Evolutionary conservation across 2,329 filamentous ascomycete species (phyloP).

Genomic region (Tolypocladium cylindrosporum): DNA sequence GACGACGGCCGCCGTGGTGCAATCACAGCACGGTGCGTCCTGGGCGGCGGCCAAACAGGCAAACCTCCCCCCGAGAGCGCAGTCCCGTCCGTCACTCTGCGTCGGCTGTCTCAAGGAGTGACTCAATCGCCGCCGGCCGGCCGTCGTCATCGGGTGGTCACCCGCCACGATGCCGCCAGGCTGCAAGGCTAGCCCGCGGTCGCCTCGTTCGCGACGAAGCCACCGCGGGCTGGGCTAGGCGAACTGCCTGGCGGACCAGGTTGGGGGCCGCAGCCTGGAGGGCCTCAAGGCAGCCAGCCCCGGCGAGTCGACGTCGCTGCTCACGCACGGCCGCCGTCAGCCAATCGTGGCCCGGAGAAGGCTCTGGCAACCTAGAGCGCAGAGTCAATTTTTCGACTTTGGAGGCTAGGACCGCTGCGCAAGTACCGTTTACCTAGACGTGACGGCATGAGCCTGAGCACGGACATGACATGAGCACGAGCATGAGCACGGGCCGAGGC

Average conservation of each 20-base stretch:
- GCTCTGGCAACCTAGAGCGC: not conserved
- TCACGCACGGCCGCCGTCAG: not conserved
- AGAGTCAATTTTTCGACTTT: not conserved
- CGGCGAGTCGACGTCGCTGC: not conserved
- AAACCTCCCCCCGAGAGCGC: not conserved
- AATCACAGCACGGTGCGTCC: not conserved
- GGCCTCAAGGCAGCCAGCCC: not conserved
- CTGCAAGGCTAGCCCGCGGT: not conserved
- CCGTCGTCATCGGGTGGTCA: not conserved
- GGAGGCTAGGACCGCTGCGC: not conserved
- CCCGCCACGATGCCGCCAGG: not conserved
- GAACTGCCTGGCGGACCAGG: slow-evolving; percentile 1
- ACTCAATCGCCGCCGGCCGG: not conserved
- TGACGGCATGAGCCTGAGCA: too few species aligned
- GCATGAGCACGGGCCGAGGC: not conserved
- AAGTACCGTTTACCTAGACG: not conserved
- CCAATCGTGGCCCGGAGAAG: not conserved
- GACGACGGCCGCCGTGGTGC: not conserved
- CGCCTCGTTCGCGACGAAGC: not conserved
- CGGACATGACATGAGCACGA: too few species aligned
- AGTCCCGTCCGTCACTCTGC: not conserved
- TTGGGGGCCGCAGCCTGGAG: not conserved
- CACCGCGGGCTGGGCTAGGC: not conserved
- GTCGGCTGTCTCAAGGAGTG: not conserved
- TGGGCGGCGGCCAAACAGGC: not conserved